Percentiles rank a stretch among this genome's conserved stretches.
Evolutionary conservation across 2,329 filamentous ascomycete genomes (phyloP).

Genomic region (Bipolaris victoriae): DNA sequence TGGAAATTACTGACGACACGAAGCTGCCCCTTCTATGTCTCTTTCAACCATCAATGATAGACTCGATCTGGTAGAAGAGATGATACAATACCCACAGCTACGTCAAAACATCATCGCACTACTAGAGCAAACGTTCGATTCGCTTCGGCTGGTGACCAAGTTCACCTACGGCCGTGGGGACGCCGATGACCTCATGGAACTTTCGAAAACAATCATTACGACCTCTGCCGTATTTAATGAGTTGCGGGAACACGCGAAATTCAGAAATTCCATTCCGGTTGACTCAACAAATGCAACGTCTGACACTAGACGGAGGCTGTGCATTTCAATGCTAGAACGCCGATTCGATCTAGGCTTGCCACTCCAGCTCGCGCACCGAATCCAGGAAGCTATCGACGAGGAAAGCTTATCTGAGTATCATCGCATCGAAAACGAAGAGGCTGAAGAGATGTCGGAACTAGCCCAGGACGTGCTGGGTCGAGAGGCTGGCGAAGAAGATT

Average conservation of each 20-base stretch:
- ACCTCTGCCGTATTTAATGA: slow-evolving; percentile 67
- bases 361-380: slow-evolving; percentile 70
- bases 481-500: slow-evolving; percentile 67
- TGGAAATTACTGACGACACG: slow-evolving; percentile 10
- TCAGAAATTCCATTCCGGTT: slow-evolving; percentile 22
- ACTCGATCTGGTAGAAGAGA: slow-evolving; percentile 79
- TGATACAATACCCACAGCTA: slow-evolving; percentile 70
- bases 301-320: slow-evolving; percentile 31
- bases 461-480: slow-evolving; percentile 72
- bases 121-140: slow-evolving; percentile 79
- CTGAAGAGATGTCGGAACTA: slow-evolving; percentile 72
- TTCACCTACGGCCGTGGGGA: slow-evolving; percentile 93
- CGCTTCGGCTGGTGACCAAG: slow-evolving; percentile 88
- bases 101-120: slow-evolving; percentile 72
- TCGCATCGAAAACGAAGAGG: slow-evolving; percentile 73
- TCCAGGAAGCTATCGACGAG: slow-evolving; percentile 85
- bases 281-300: slow-evolving; percentile 13
- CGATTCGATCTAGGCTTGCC: slow-evolving; percentile 73
- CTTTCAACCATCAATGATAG: slow-evolving; percentile 77
- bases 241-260: slow-evolving; percentile 31
- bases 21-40: slow-evolving; percentile 84
- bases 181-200: slow-evolving; percentile 82
- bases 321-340: slow-evolving; percentile 53
- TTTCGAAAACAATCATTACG: slow-evolving; percentile 80
- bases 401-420: slow-evolving; percentile 86